Base-by-base conservation (phyloP, 768 basidiomycete species). In the Tulasnella sp. region DNA sequence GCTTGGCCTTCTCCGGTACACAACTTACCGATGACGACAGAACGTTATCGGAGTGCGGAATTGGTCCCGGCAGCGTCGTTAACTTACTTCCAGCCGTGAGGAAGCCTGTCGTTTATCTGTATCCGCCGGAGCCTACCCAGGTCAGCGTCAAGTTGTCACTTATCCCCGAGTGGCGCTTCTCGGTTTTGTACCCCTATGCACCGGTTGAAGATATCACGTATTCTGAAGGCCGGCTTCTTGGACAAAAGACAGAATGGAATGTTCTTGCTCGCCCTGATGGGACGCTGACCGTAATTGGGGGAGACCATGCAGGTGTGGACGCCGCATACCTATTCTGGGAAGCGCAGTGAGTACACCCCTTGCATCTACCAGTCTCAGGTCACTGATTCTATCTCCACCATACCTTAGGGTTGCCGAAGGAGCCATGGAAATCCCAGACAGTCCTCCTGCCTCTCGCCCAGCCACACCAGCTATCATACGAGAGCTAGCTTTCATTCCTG, bases 41-140 rank as follows among this genome's bases (percentile, higher is more conserved):
- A 28, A 44, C 74, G 18, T 50, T 75, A 28, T n/a, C 41, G 7
- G 74, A 75, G n/a, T 75, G n/a, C 40, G 48, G 12, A 11, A 75
- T 75, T 75, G 42, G 48, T 9, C 74, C 74, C 5, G 40, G 20
- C 9, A 44, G 42, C 37, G 7, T 31, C n/a, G 5, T 75, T 6
- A 3, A 41, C 6, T 14, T 75, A 11, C 2, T 22, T 44, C 40
- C n/a, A 42, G 24, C 48, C 6, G 20, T 75, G 31, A 75, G 80
- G 37, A 88, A 88, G 73, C 87, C 87, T 1, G 85, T 87, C 75
- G 85, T 87, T 28, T 87, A 87, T 78, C 82, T 88, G 28, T 84
- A 84, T 78, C 85, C 86, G 1, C 86, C 87, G 0, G 12, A 69
- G 3, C 83, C 44, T 16, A 76, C 80, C 16, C 81, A 84, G 7